Conservation (phyloP, 306 rosid genomes). For the Sphenostylis stenocarpa region DNA sequence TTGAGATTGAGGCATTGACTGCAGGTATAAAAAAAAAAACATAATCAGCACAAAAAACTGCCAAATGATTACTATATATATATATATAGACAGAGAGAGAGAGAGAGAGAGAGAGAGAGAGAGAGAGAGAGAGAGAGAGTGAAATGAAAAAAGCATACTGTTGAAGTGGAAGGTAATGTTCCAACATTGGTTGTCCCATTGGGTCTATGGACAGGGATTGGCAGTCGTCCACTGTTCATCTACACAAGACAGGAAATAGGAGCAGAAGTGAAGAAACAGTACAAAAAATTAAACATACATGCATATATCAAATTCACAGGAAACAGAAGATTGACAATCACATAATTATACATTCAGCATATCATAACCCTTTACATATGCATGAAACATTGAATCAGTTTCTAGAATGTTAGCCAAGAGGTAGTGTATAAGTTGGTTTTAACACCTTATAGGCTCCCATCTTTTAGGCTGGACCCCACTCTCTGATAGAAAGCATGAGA, state of each 20-base stretch:
- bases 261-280: conserved; percentile 10
- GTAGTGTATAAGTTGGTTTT: background rate
- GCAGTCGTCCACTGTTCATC: conserved; percentile 74
- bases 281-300: background rate
- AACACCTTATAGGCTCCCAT: background rate
- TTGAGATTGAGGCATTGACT: conserved; percentile 64
- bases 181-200: conserved; percentile 68
- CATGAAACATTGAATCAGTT: background rate
- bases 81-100: too few relatives aligned
- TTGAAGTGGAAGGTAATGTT: conserved; percentile 66
- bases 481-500: background rate
- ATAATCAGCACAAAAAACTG: conserved; percentile 19
- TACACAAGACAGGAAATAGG: conserved; percentile 30
- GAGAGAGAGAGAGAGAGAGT: too few relatives aligned
- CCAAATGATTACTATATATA: background rate
- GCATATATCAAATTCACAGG: conserved; percentile 1
- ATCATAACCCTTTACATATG: conserved; percentile 12
- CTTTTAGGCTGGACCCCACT: conserved; percentile 15
- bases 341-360: conserved; percentile 9
- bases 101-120: too few relatives aligned
- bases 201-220: conserved; percentile 77
- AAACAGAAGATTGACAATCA: conserved; percentile 7
- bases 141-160: conserved; percentile 67
- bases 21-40: conserved; percentile 35
- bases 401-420: background rate